Conservation (phyloP, 2,329 filamentous ascomycete genomes). For the Didymella keratinophila region DNA sequence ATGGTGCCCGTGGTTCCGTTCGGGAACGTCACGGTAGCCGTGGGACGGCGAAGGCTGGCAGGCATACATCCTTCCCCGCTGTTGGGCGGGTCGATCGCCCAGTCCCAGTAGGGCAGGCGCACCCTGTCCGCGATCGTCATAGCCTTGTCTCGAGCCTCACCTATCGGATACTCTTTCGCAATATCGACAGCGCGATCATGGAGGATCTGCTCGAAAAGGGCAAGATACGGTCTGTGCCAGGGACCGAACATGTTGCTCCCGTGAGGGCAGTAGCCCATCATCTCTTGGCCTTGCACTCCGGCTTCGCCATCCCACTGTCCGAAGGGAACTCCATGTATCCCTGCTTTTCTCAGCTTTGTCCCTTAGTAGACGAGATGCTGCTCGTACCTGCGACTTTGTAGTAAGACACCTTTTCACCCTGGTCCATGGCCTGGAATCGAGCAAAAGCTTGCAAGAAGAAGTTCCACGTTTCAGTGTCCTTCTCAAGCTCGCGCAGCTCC, state of each 20-base stretch:
- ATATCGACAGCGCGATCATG: slow-evolving; percentile 41
- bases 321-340: slow-evolving; percentile 46
- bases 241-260: slow-evolving; percentile 41
- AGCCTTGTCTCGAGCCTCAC: slow-evolving; percentile 34
- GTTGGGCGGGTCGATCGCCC: slow-evolving; percentile 39
- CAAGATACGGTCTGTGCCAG: slow-evolving; percentile 47
- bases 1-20: slow-evolving; percentile 38
- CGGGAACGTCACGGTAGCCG: slow-evolving; percentile 35
- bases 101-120: slow-evolving; percentile 49
- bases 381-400: slow-evolving; percentile 41
- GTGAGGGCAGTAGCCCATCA: slow-evolving; percentile 44
- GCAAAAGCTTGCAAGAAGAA: slow-evolving; percentile 44
- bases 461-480: slow-evolving; percentile 43
- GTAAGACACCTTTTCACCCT: slow-evolving; percentile 42
- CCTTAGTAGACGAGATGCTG: background rate
- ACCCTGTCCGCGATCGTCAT: slow-evolving; percentile 34
- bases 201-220: slow-evolving; percentile 45
- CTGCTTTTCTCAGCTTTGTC: slow-evolving; percentile 21
- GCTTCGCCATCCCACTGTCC: slow-evolving; percentile 37
- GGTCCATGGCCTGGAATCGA: slow-evolving; percentile 44
- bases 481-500: slow-evolving; percentile 43
- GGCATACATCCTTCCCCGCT: slow-evolving; percentile 38
- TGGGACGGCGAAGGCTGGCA: slow-evolving; percentile 29
- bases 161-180: slow-evolving; percentile 40
- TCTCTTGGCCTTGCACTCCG: slow-evolving; percentile 31